These are phyloP conservation scores for Debaryomycetaceae sp. DNA, from an alignment of 1,139 yeast species.

Conservation along the genomic window DNA sequence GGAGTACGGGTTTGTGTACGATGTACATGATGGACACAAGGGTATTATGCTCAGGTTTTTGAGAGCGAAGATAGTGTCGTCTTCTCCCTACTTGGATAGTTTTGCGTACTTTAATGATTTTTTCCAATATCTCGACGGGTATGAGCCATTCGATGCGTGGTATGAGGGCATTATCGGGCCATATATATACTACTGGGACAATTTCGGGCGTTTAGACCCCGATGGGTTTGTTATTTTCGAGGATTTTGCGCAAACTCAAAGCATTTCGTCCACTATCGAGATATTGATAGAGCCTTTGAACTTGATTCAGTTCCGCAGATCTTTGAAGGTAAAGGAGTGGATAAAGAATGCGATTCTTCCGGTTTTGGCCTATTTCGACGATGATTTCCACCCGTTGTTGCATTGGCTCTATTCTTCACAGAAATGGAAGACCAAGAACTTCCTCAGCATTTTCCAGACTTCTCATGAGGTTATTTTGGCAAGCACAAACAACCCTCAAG, in stretches of 20 bases:
- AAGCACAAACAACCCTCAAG: background rate
- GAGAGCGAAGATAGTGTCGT: slow-evolving; percentile 20
- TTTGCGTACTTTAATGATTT: slow-evolving; percentile 7
- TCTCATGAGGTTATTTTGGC: background rate
- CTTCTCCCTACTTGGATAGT: slow-evolving; percentile 18
- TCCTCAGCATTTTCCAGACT: slow-evolving; percentile 4
- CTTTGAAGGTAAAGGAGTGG: slow-evolving; percentile 22
- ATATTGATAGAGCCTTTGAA: slow-evolving; percentile 23
- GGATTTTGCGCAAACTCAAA: slow-evolving; percentile 12
- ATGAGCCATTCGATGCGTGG: slow-evolving; percentile 26
- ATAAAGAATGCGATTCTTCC: slow-evolving; percentile 31
- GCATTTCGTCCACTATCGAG: slow-evolving; percentile 1
- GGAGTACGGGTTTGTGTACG: slow-evolving; percentile 3
- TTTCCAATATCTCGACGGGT: slow-evolving; percentile 14
- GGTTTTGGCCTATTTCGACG: slow-evolving; percentile 15
- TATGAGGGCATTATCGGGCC: slow-evolving; percentile 26
- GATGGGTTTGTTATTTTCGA: slow-evolving; percentile 13
- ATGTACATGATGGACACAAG: slow-evolving; percentile 4
- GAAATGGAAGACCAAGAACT: background rate
- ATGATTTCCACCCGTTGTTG: slow-evolving; percentile 23
- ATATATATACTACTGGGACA: slow-evolving; percentile 28
- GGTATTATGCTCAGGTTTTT: slow-evolving; percentile 19
- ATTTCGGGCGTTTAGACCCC: slow-evolving; percentile 17
- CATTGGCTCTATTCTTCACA: slow-evolving; percentile 23
- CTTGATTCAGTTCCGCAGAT: slow-evolving; percentile 9